phyloP scores from a whole-genome alignment of 2,329 filamentous ascomycete genomes.

The Fusarium algeriense region DNA sequence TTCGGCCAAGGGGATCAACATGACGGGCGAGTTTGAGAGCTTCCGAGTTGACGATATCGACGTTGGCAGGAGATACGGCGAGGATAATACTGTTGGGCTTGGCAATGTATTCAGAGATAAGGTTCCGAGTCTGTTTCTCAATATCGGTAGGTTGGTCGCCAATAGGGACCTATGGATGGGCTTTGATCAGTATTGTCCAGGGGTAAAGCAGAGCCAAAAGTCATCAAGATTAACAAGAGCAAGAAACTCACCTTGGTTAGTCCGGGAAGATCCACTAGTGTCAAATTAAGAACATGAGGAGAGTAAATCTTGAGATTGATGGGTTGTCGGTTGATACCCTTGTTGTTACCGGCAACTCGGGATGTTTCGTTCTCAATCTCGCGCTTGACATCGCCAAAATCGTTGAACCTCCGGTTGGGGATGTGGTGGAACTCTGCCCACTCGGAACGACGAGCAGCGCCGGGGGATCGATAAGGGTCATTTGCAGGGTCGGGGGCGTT shows the following conservation, averaged over 20 bases:
- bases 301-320: conserved; percentile 99
- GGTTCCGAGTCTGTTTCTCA: conserved; percentile 95
- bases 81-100: conserved; percentile 99
- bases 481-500: conserved; percentile 73
- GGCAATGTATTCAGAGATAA: conserved; percentile 98
- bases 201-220: conserved; percentile 25
- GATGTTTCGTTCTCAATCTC: conserved; percentile 98
- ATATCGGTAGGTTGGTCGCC: conserved; percentile 98
- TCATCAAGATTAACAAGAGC: conserved; percentile 20
- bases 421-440: conserved; percentile 99
- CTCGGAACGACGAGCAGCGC: conserved; percentile 72
- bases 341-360: conserved; percentile 92
- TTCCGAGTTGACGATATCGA: conserved; percentile 98
- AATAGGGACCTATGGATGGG: conserved; percentile 79
- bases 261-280: conserved; percentile 93
- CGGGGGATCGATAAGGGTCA: conserved; percentile 82
- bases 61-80: conserved; percentile 96
- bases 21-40: conserved; percentile 95
- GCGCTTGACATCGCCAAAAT: conserved; percentile 92
- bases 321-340: conserved; percentile 96
- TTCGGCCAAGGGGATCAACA: conserved; percentile 92
- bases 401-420: conserved; percentile 86
- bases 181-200: conserved; percentile 35
- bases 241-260: conserved; percentile 81
- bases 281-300: conserved; percentile 94